Conservation (phyloP, 495 filamentous ascomycete species). For the Tetracladium setigerum region DNA sequence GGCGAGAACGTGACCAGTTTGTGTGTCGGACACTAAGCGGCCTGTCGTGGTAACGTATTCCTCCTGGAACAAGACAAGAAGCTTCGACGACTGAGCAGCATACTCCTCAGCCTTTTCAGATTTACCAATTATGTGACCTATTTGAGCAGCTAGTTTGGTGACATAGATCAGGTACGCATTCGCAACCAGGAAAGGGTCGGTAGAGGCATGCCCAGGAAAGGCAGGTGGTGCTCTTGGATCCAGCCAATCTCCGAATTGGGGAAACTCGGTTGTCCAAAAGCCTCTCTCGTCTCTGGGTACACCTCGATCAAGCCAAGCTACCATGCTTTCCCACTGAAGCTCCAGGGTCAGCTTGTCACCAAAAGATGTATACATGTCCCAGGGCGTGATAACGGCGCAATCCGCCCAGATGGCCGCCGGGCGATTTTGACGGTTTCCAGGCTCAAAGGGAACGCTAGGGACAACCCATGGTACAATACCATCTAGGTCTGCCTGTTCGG, state of each 20-base stretch:
- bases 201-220: conserved; percentile 27
- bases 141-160: conserved; percentile 25
- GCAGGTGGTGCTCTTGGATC: conserved; percentile 37
- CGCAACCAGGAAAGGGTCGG: conserved; percentile 32
- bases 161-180: conserved; percentile 43
- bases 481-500: background rate
- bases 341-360: conserved; percentile 32
- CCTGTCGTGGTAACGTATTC: conserved; percentile 32
- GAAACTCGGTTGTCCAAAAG: conserved; percentile 31
- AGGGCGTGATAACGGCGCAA: conserved; percentile 31
- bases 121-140: conserved; percentile 25
- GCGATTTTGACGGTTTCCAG: conserved; percentile 5
- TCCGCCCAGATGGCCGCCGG: conserved; percentile 40
- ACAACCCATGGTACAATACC: background rate
- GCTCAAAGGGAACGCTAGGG: background rate
- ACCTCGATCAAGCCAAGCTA: conserved; percentile 37
- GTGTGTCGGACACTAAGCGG: conserved; percentile 34
- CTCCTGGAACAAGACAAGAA: conserved; percentile 27
- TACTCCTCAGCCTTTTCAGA: conserved; percentile 22
- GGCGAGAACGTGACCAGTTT: conserved; percentile 36
- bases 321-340: conserved; percentile 33
- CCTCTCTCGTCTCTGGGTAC: conserved; percentile 30
- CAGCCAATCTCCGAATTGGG: conserved; percentile 42
- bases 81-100: conserved; percentile 11
- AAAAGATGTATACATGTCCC: conserved; percentile 29